Evolutionary conservation across 2,329 filamentous ascomycete species (phyloP).

Genomic region (Pseudonectria foliicola): DNA sequence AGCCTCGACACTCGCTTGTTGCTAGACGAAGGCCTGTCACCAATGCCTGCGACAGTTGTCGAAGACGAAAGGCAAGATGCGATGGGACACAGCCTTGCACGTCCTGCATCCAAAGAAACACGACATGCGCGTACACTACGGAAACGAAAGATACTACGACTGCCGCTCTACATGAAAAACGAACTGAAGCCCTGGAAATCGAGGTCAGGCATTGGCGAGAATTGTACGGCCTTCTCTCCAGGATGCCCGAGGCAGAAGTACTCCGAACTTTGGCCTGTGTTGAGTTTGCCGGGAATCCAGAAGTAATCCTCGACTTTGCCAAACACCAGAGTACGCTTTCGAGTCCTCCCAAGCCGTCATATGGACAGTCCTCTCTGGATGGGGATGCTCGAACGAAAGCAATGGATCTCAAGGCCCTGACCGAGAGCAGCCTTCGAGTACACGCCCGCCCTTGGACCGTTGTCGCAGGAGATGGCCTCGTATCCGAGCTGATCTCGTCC

Average conservation of each 20-base stretch:
- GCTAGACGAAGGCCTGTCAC: no score
- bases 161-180: neutral
- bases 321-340: neutral
- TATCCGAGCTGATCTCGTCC: conserved; percentile 23
- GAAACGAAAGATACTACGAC: no score
- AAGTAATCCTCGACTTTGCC: conserved; percentile 1
- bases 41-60: no score
- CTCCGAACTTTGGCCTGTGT: conserved; percentile 4
- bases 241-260: conserved; percentile 3
- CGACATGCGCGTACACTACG: no score
- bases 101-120: no score
- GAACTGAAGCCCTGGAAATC: conserved; percentile 3
- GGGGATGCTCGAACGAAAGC: conserved; percentile 2
- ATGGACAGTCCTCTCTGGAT: neutral
- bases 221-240: conserved; percentile 5
- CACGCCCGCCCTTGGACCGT: conserved; percentile 24
- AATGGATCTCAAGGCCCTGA: conserved; percentile 7
- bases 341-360: neutral
- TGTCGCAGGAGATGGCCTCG: conserved; percentile 23
- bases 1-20: no score
- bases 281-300: conserved; percentile 5
- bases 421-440: conserved; percentile 16
- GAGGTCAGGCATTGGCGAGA: conserved; percentile 12
- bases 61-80: no score
- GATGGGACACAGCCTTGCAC: no score